A percentile compares a stretch with the other conserved stretches of the same genome.
phyloP scores from a whole-genome alignment of 129 eudicot species.

The Flaveria linearis region DNA sequence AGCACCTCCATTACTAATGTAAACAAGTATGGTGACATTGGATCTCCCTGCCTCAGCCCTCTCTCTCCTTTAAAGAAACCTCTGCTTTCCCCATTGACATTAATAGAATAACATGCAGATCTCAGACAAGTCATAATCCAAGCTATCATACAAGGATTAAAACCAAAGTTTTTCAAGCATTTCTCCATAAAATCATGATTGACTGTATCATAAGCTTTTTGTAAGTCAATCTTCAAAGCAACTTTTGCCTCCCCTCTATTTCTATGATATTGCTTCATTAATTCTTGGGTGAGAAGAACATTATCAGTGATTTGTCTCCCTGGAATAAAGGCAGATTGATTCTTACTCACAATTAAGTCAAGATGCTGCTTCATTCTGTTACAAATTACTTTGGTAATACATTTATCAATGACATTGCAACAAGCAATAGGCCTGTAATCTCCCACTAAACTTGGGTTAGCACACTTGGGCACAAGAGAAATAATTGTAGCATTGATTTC shows the following conservation, averaged over 20 bases:
- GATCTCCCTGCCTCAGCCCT: background rate
- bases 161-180: rapidly evolving
- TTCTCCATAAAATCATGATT: too few relatives aligned
- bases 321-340: too few relatives aligned
- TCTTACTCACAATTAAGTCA: too few relatives aligned
- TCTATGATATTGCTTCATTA: background rate
- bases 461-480: background rate
- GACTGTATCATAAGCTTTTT: background rate
- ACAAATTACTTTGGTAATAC: too few relatives aligned
- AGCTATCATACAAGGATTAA: background rate
- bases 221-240: background rate
- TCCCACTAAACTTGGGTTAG: background rate
- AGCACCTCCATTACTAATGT: background rate
- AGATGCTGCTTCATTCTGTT: too few relatives aligned
- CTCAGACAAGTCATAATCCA: background rate
- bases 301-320: too few relatives aligned
- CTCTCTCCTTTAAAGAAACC: background rate
- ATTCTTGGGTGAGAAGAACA: background rate
- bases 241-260: background rate
- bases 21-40: background rate
- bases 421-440: too few relatives aligned
- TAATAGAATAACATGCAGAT: background rate
- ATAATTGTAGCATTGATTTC: background rate
- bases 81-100: background rate
- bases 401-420: too few relatives aligned